Evolutionary conservation across 1,284 basidiomycete species (phyloP), one percentile per base, ranked within the genome.

Genomic region (Leccinum variabile): DNA sequence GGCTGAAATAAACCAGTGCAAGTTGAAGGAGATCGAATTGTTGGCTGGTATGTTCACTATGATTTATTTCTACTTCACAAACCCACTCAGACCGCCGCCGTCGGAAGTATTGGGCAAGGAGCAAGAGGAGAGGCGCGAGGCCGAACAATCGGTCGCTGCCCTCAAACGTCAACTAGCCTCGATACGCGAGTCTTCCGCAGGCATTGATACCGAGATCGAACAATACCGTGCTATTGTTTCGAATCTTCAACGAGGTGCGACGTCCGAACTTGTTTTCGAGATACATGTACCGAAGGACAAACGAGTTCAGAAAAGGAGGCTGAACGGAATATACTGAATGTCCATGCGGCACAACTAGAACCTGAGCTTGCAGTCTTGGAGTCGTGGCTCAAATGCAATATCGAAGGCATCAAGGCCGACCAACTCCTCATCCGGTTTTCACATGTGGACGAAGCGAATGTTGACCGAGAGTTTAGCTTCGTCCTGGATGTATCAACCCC

Each of bases 341-440:
- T 79, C 1, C 82, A 89, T 70, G 85, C 86, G n/a, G 77, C 82
- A 2, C 75, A 77, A 33, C 77, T 86, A 13, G 75, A 79, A 0
- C 82, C 84, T 0, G 88, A 93, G 68, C 75, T 92, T 10, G 72
- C 76, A 0, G 80, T 78, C 5, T 83, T 86, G 65, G 86, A 94
- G 77, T 77, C 80, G 3, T 76, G 80, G 41, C 76, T 93, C 13
- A 83, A 84, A 11, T 90, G 87, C 72, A 77, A 80, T 16, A 82
- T 95, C 14, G 89, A 94, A 72, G 92, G 92, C 33, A 84, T 94
- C 28, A 86, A 87, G 66, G 80, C 79, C 52, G 88, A 92, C 70
- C 84, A 86, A 57, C 80, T 95, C 11, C 80, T 94, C 54, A 78
- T 95, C 57, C 84, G 87, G 5, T 94, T 94, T 75, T 83, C 83